Evolutionary conservation across 2,329 filamentous ascomycete genomes (phyloP).

Genomic region (Cladosporium sp.): DNA sequence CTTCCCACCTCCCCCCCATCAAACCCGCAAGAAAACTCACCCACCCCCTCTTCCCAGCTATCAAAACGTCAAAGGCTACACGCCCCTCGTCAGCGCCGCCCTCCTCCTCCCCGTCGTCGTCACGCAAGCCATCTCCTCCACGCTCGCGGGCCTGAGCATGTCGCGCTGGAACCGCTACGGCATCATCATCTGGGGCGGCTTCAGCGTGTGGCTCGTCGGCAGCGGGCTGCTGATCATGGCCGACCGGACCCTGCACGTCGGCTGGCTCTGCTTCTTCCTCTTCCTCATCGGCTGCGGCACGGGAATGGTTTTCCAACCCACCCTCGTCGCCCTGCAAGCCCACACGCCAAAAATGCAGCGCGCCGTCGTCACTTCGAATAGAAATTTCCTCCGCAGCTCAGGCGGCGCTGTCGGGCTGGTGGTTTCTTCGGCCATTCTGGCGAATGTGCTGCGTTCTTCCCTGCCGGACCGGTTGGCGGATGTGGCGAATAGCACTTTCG

Average conservation of each 20-base stretch:
- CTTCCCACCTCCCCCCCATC: too few species aligned
- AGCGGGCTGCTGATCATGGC: conserved; percentile 37
- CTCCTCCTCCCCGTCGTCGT: conserved; percentile 40
- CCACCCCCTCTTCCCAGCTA: too few species aligned
- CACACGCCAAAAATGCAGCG: conserved; percentile 52
- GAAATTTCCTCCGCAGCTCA: conserved; percentile 71
- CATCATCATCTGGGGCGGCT: conserved; percentile 43
- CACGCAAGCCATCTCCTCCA: conserved; percentile 29
- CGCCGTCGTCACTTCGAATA: conserved; percentile 62
- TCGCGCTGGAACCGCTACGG: conserved; percentile 46
- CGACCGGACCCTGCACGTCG: conserved; percentile 28
- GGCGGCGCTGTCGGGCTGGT: conserved; percentile 61
- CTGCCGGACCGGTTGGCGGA: conserved; percentile 37
- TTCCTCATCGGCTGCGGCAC: conserved; percentile 59
- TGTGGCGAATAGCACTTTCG: conserved; percentile 39
- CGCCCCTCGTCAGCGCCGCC: conserved; percentile 63
- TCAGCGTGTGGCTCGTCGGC: conserved; percentile 36
- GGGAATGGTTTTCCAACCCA: conserved; percentile 66
- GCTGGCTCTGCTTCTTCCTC: conserved; percentile 52
- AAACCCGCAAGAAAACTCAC: too few species aligned
- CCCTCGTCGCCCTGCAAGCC: conserved; percentile 65
- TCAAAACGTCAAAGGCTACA: conserved; percentile 66
- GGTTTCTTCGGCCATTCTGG: conserved; percentile 64
- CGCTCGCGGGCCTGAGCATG: conserved; percentile 39
- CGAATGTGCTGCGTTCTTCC: conserved; percentile 30